phyloP scores from a whole-genome alignment of 2,329 filamentous ascomycete genomes.

The Dendrostoma leiphaemia region DNA sequence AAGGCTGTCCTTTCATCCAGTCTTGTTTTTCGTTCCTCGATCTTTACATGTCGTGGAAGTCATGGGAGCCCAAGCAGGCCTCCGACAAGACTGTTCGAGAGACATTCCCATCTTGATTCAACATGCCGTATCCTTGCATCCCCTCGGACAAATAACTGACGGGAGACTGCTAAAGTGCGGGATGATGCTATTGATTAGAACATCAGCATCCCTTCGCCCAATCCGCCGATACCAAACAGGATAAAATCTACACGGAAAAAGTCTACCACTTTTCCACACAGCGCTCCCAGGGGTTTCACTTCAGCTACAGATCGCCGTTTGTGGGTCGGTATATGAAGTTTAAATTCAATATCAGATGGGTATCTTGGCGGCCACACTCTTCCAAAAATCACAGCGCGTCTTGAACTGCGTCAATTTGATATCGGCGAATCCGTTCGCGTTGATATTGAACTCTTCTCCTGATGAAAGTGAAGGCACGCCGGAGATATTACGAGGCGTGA shows the following conservation, averaged over 20 bases:
- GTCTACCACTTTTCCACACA: neutral
- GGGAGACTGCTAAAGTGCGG: neutral
- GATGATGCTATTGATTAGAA: neutral
- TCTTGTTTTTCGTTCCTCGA: too few species aligned
- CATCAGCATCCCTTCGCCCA: too few species aligned
- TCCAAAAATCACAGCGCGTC: conserved; percentile 54
- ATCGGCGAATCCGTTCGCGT: conserved; percentile 40
- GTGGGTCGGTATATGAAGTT: neutral
- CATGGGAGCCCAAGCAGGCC: too few species aligned
- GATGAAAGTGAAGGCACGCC: conserved; percentile 43
- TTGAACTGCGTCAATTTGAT: conserved; percentile 37
- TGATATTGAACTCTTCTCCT: conserved; percentile 50
- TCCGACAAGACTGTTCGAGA: too few species aligned
- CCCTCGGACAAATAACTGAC: neutral
- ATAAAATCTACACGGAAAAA: neutral
- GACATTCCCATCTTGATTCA: too few species aligned
- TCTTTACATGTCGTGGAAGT: too few species aligned
- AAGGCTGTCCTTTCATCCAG: neutral
- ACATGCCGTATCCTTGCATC: neutral
- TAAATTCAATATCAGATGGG: conserved; percentile 36
- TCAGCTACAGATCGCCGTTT: neutral
- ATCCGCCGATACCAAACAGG: neutral
- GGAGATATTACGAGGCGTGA: conserved; percentile 41
- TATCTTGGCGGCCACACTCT: conserved; percentile 40
- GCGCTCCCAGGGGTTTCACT: neutral